A percentile compares a stretch with the other conserved stretches of the same genome.
Evolutionary conservation across 1,284 basidiomycete species (phyloP).

Genomic region (Termitomyces sp.): DNA sequence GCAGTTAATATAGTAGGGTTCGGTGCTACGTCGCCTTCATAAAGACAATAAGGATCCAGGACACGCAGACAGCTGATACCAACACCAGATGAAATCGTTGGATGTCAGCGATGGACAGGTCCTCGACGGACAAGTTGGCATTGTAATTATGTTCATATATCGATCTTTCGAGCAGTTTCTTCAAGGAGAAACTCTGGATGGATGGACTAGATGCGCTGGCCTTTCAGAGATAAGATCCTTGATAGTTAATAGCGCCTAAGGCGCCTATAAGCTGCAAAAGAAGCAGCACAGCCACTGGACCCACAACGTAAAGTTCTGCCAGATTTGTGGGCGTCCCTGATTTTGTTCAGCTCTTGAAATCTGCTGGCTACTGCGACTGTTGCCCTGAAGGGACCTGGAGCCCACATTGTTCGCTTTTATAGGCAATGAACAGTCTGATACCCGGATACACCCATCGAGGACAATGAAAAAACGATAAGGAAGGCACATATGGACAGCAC

Average conservation of each 20-base stretch:
- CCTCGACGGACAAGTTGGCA: background rate
- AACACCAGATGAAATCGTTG: background rate
- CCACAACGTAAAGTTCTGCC: conserved; percentile 26
- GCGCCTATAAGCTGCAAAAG: conserved; percentile 6
- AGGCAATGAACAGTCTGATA: conserved; percentile 9
- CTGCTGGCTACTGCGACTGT: conserved; percentile 5
- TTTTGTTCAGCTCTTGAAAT: conserved; percentile 10
- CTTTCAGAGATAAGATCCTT: background rate
- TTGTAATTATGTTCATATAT: background rate
- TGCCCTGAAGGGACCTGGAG: conserved; percentile 8
- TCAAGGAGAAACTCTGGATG: background rate
- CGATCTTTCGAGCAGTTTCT: background rate
- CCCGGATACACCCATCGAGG: conserved; percentile 15
- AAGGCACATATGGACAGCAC: background rate
- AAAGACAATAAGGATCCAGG: background rate
- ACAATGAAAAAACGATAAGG: conserved; percentile 24
- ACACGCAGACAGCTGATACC: background rate
- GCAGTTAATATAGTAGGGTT: background rate
- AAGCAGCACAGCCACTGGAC: conserved; percentile 34
- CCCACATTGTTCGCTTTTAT: conserved; percentile 30
- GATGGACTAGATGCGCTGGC: background rate
- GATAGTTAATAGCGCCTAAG: background rate
- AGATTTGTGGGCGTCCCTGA: conserved; percentile 9
- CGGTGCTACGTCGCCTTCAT: background rate
- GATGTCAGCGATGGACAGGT: background rate